Base-by-base conservation (phyloP, 2,329 filamentous ascomycete genomes). In the Leptodontidium sp. region DNA sequence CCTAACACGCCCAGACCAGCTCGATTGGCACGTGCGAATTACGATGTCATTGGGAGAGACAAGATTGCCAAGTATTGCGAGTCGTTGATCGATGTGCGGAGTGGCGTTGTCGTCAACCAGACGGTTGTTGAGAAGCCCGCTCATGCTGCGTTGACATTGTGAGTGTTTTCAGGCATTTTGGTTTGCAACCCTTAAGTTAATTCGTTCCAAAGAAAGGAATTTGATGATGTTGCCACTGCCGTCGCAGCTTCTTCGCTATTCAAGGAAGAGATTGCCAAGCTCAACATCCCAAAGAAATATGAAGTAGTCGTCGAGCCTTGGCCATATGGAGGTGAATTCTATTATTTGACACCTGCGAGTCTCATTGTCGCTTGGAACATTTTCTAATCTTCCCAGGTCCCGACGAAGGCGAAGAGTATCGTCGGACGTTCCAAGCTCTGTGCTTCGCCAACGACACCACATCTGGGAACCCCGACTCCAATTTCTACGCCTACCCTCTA, bases 41-140 rank as follows among this genome's bases (percentile, higher is more conserved):
- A 88, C 78, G 86, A 86, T 77, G 81, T 88, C 61, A 84, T 88
- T 70, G 84, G 85, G 1, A 73, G 78, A n/a, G 83, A 86, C 61
- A 84, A 83, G 58, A 78, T 84, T 11, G 84, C 83, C 1, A 82
- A 84, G 64, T 89, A 86, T 72, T 80, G 85, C 57, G 87, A 89
- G 73, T 82, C 84, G 0, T 74, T 87, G 29, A 80, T 87, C 24
- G 83, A 87, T 72, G 73, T 87, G 21, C 79, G 79, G 12, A 72
- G 77, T 8, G 80, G 77, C 38, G 79, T 79, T 68, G 77, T 81
- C 4, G 77, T 85, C 1, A 78, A 78, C 7, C 82, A 85, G 66
- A 79, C 80, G n/a, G 72, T 84, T 2, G 80, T 86, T 24, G 83
- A 81, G 67, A 79, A 84, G 43, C 78, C 80, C 5, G 61, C 65